Percentiles rank a stretch among this genome's conserved stretches.
These are phyloP conservation scores for Cystobasidiaceae sp. DNA, from an alignment of 1,284 basidiomycete species.

Conservation along the genomic window DNA sequence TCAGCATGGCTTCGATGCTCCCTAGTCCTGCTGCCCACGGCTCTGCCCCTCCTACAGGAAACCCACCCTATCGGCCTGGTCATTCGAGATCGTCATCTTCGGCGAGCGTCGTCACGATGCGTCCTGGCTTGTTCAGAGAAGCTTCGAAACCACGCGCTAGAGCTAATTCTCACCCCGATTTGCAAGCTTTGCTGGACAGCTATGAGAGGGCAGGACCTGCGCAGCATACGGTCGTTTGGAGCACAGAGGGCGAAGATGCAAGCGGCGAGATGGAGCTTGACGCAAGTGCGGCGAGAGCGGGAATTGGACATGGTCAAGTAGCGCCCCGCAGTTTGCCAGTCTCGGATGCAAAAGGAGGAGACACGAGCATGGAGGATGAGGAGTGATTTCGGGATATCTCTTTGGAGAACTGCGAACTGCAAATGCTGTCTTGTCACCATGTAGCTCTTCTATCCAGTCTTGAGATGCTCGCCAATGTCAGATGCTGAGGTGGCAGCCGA, in stretches of 20 bases:
- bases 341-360: not conserved
- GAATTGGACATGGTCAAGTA: too few species aligned
- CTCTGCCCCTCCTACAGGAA: constrained; percentile 29
- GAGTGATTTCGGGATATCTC: not conserved
- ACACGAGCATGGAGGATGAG: not conserved
- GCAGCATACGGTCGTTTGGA: constrained; percentile 16
- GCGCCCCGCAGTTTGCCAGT: too few species aligned
- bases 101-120: constrained; percentile 39
- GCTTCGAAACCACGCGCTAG: constrained; percentile 36
- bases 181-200: constrained; percentile 30
- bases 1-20: constrained; percentile 31
- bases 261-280: not conserved
- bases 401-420: too few species aligned
- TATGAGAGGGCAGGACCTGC: constrained; percentile 20
- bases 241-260: not conserved
- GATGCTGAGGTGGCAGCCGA: too few species aligned
- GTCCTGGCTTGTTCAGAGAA: constrained; percentile 35
- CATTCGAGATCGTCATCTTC: constrained; percentile 38
- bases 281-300: not conserved
- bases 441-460: too few species aligned
- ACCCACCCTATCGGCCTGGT: constrained; percentile 39
- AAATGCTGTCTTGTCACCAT: too few species aligned
- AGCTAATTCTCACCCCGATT: constrained; percentile 25
- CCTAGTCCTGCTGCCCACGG: not conserved
- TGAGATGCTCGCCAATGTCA: too few species aligned